phyloP scores from a whole-genome alignment of 495 filamentous ascomycete species.

The Neurospora cerealis region DNA sequence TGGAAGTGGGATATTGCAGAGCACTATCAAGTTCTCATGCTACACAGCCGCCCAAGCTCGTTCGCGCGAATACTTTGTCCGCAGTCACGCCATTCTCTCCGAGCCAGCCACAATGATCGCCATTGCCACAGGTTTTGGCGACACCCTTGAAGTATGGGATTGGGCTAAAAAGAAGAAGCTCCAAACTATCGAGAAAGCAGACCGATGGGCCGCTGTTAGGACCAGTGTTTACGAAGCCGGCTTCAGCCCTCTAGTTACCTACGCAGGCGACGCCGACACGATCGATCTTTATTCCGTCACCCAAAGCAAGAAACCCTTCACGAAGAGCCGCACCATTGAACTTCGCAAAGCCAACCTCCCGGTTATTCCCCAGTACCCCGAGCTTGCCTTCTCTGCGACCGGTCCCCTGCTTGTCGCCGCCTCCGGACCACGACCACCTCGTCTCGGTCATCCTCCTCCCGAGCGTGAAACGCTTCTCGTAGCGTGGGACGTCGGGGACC shows the following conservation, averaged over 20 bases:
- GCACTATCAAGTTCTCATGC: constrained; percentile 22
- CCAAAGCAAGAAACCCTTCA: constrained; percentile 63
- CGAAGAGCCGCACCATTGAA: constrained; percentile 63
- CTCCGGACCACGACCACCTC: constrained; percentile 24
- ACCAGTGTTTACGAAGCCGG: constrained; percentile 22
- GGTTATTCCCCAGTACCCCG: constrained; percentile 25
- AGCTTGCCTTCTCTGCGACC: constrained; percentile 26
- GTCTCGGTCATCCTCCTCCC: constrained; percentile 22
- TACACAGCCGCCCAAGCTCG: constrained; percentile 25
- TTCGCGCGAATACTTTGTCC: constrained; percentile 29
- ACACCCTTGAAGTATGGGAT: constrained; percentile 27
- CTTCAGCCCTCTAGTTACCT: constrained; percentile 21
- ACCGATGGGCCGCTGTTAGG: constrained; percentile 26
- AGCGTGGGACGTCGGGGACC: constrained; percentile 23
- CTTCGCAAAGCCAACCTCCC: constrained; percentile 22
- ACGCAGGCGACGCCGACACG: constrained; percentile 16
- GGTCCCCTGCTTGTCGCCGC: constrained; percentile 24
- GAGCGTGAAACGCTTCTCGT: constrained; percentile 24
- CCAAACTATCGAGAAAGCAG: constrained; percentile 22
- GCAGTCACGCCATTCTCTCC: constrained; percentile 28
- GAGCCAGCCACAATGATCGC: constrained; percentile 23
- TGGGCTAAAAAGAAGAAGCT: constrained; percentile 26
- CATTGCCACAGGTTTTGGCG: constrained; percentile 25
- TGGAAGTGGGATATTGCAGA: constrained; percentile 19
- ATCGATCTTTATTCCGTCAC: constrained; percentile 56